Base-by-base conservation (phyloP, 1,284 basidiomycete species). In the Rhodotorula sp. region DNA sequence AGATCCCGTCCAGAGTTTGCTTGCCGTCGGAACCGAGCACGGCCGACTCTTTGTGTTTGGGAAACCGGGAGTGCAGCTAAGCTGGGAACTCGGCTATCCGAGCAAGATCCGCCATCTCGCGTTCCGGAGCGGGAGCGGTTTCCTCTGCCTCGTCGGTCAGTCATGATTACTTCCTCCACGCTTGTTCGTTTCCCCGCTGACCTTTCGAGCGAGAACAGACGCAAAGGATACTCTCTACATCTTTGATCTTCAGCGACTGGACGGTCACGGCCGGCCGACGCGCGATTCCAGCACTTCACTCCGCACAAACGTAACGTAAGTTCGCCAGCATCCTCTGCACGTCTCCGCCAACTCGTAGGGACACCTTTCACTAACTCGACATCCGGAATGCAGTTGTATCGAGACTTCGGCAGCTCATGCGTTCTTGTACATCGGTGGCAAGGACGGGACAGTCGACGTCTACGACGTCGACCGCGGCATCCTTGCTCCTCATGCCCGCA, bases 321-420 rank as follows among this genome's bases (percentile, higher is more conserved):
- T 34, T 34, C 34, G 34, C 34, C 3, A 34, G 34, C 34, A 34
- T 34, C 34, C 34, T 34, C 34, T 34, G 34, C 34, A 5, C 34
- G 34, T 34, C 34, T 34, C 6, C 34, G 34, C 34, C 34, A 34
- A 34, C 34, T 34, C 34, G 34, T 34, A 34, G 34, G 34, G 34
- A 34, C 34, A 5, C 34, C 34, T 34, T 34, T 34, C 34, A 34
- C 34, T 34, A 34, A 34, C 34, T 34, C 34, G 34, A 34, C 34
- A 34, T 34, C 34, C 34, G 34, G 5, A 34, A 34, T 34, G 23
- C 60, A 62, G 60, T 71, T 87, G 84, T 59, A 77, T 90, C 62
- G 84, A 86, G 21, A 79, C 88, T n/a, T 90, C 89, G 1, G 87
- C 90, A 1, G 86, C 86, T n/a, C 90, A 91, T 79, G 85, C 86